Evolutionary conservation across 192 early-diverging fungal genomes (phyloP), one percentile per base, ranked within the genome.

Genomic region (Coemansia sp.): DNA sequence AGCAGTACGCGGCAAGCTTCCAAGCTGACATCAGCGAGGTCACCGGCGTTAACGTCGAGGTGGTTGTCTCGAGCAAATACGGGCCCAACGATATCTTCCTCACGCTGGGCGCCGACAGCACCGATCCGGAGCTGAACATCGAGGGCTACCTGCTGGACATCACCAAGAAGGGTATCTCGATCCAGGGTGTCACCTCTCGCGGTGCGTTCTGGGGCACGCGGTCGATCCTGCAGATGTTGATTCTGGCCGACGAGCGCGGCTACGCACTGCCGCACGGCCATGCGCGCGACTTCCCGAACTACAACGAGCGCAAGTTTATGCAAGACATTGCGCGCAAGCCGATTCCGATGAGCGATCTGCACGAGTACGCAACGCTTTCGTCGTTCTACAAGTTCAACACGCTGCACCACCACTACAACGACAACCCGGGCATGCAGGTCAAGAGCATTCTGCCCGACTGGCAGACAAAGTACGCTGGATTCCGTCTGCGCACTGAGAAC

Each of bases 381-480:
- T 75, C 74, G 43, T 82, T 75, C 71, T 82, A 70, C 67, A 82
- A 82, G 75, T 72, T 70, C 51, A 82, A 82, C 68, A 82, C 79
- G 17, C 66, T 73, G 48, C 79, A 82, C 35, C 55, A 70, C 51
- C 79, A 82, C 65, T 70, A 70, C 53, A 82, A 73, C 59, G 79
- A 82, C 63, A 76, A 82, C 38, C 70, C 74, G 2, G 74, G 65
- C 17, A 48, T 82, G 62, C 65, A 39, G 24, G 60, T 47, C 66
- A 76, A 73, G 64, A 41, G 47, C 5, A 53, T 70, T 47, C 64
- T 64, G 68, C 60, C 64, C 10, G 65, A 76, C 52, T 76, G 74
- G 74, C 50, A 57, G 21, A 67, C 67, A 15, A 59, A 67, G 63
- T 82, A 82, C 35, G 60, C 74, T 12, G 79, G 75, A 12, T 82